Evolutionary conservation across 176 grass and related monocot genomes (phyloP).

Genomic region (Bonia amplexicaulis): DNA sequence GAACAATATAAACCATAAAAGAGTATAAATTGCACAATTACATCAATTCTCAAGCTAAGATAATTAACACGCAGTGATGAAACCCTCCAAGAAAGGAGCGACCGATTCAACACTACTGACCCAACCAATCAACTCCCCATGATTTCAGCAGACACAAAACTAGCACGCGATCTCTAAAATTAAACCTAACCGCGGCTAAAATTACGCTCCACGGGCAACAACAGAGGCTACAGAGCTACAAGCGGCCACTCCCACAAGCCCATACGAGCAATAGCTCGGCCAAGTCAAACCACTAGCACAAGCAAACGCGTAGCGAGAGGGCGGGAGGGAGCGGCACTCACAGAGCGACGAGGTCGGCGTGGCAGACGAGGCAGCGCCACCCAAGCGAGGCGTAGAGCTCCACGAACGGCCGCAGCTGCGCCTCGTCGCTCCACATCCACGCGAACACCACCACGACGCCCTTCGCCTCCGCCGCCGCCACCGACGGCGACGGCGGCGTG

Average conservation of each 20-base stretch:
- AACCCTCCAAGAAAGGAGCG: background rate
- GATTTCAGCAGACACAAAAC: background rate
- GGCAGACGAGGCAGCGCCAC: conserved; percentile 83
- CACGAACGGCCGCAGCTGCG: conserved; percentile 65
- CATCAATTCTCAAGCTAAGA: background rate
- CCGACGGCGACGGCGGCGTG: conserved; percentile 14
- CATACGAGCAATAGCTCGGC: background rate
- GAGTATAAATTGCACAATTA: background rate
- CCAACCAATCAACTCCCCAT: background rate
- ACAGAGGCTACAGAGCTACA: background rate
- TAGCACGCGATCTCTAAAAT: background rate
- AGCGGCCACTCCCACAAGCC: background rate
- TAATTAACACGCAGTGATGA: background rate
- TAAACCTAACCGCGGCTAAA: background rate
- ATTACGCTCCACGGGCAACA: background rate
- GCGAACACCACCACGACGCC: conserved; percentile 76
- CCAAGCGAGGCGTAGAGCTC: conserved; percentile 86
- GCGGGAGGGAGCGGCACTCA: conserved; percentile 24
- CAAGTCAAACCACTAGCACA: background rate
- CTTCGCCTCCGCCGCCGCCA: conserved; percentile 39
- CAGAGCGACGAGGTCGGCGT: conserved; percentile 80
- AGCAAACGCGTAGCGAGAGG: background rate
- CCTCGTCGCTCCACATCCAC: conserved; percentile 88
- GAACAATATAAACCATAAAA: background rate
- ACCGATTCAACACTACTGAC: background rate